Conservation (phyloP, 108 stramenopile genomes). For the Skeletonema costatum region DNA sequence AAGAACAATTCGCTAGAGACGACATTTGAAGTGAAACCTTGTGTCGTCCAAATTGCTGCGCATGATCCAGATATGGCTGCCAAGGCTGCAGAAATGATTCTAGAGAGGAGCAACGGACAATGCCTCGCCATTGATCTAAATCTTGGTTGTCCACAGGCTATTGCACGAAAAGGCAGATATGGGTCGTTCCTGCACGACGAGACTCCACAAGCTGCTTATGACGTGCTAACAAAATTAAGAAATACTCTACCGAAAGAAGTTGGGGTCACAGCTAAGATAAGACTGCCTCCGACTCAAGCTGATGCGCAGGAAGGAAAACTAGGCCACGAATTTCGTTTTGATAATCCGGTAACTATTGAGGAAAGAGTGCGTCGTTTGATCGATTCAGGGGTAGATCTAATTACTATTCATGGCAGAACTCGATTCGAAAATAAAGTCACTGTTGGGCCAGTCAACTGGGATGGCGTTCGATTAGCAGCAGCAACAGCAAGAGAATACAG, state of each 20-base stretch:
- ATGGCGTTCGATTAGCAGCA: conserved; percentile 53
- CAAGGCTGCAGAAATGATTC: conserved; percentile 78
- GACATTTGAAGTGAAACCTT: conserved; percentile 36
- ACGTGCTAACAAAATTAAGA: conserved; percentile 57
- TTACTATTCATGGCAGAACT: conserved; percentile 97
- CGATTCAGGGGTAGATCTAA: conserved; percentile 82
- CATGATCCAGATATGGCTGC: conserved; percentile 82
- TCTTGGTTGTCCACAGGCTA: conserved; percentile 83
- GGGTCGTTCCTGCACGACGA: conserved; percentile 85
- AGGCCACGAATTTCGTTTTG: conserved; percentile 7
- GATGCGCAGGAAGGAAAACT: conserved; percentile 32
- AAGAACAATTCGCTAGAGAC: not conserved
- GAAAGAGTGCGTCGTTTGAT: conserved; percentile 64
- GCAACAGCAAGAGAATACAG: conserved; percentile 50
- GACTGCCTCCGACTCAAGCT: conserved; percentile 56
- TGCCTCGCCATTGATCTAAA: conserved; percentile 76
- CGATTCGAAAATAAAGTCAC: conserved; percentile 88
- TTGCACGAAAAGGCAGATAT: conserved; percentile 80
- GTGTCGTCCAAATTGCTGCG: conserved; percentile 93
- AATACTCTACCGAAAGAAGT: conserved; percentile 57
- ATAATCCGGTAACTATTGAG: conserved; percentile 24
- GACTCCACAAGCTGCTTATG: conserved; percentile 63
- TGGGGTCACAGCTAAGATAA: conserved; percentile 79
- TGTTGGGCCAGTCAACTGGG: conserved; percentile 65
- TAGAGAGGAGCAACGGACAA: conserved; percentile 41